Evolutionary conservation across 805 yeast species (phyloP).

Genomic region (Cyberlindnera samutprakarnensis): DNA sequence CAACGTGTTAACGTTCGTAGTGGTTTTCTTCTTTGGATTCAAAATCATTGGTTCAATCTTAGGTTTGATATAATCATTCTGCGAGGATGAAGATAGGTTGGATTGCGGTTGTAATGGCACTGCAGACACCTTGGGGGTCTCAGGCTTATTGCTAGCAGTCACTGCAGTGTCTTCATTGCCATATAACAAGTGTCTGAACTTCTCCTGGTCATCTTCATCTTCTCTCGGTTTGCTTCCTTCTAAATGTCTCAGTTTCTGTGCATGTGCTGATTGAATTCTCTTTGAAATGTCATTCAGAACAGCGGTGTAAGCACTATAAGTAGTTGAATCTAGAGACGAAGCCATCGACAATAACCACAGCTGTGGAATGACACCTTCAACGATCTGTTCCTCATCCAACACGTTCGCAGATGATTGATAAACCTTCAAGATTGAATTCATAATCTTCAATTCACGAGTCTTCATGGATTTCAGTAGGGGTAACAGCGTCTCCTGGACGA

Average conservation of each 20-base stretch:
- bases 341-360: conserved; percentile 44
- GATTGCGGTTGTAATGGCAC: conserved; percentile 1
- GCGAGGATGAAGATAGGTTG: neutral
- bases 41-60: conserved; percentile 16
- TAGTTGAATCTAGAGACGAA: conserved; percentile 31
- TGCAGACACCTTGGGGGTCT: neutral
- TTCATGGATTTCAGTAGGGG: conserved; percentile 73
- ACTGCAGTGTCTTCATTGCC: conserved; percentile 10
- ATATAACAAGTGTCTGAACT: conserved; percentile 14
- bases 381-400: conserved; percentile 40
- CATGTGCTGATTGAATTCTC: conserved; percentile 37
- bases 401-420: conserved; percentile 29
- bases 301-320: conserved; percentile 33
- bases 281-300: conserved; percentile 34
- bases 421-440: conserved; percentile 39
- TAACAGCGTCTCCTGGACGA: conserved; percentile 70
- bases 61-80: conserved; percentile 4
- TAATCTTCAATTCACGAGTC: conserved; percentile 63
- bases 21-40: conserved; percentile 9
- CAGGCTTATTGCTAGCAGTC: neutral
- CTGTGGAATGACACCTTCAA: conserved; percentile 49
- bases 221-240: conserved; percentile 20
- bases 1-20: conserved; percentile 2
- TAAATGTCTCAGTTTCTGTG: conserved; percentile 23
- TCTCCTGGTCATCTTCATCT: conserved; percentile 18